Evolutionary conservation across 139 green algal genomes (phyloP), one percentile per base, ranked within the genome.

Genomic region (Gonium pectorale): DNA sequence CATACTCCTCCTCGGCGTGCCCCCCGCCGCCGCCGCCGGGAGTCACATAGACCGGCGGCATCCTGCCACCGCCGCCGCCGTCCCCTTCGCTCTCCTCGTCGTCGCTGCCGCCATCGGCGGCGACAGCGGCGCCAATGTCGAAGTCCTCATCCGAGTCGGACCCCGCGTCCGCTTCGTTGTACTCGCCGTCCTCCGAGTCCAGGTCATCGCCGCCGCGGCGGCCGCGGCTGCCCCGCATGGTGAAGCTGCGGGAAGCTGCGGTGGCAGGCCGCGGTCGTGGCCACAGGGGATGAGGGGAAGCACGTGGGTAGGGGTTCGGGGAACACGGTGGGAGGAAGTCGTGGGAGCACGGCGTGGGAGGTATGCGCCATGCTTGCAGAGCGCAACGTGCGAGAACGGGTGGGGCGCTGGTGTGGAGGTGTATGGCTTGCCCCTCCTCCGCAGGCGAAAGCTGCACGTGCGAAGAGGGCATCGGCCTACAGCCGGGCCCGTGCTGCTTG

Each of bases 141-240:
- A 72, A 82, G 59, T 82, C 75, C 59, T 72, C 75, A 46, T 82
- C 75, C 75, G 60, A 71, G 5, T 82, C 54, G 2, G 72, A 80
- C 24, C 19, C 72, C 37, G 69, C 24, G 26, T 86, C 81, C 26
- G 9, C 72, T 0, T 80, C 81, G 54, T 79, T 67, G 24, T 62
- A 59, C 38, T 88, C 86, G 3, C 62, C 80, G 52, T 80, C 77
- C 37, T 87, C 74, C 40, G 43, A 67, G 54, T 72, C 86, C 40
- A 49, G 56, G 26, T 80, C 74, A 27, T 67, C 72, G 24, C 33
- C 72, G 27, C 72, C 72, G 35, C 72, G 52, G 40, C 73, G 71
- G 75, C 38, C 44, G 43, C 33, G 17, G 43, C 15, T 62, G 37
- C n/a, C 59, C 37, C 44, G 59, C 85, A 41, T 71, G 54, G 33